Percentiles rank a stretch among this genome's conserved stretches.
These are phyloP conservation scores for Zygoascus biomembranicola DNA, from an alignment of 805 yeast species.

Conservation along the genomic window DNA sequence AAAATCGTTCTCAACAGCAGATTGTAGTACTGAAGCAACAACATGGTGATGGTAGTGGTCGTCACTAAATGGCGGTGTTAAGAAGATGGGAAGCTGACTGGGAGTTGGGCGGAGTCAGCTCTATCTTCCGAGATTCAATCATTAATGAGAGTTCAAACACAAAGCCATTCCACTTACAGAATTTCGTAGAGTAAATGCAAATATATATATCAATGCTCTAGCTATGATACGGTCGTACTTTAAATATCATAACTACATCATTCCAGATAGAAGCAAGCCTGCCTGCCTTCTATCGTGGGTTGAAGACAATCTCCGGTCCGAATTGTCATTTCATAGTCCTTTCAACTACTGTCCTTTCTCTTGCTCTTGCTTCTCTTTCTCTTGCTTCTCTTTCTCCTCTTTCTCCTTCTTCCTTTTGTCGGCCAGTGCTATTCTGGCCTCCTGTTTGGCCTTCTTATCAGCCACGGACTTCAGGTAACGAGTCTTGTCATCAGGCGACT, in stretches of 20 bases:
- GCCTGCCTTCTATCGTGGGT: too few relatives aligned
- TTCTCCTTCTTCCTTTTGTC: not conserved
- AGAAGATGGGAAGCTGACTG: not conserved
- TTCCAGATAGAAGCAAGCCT: too few relatives aligned
- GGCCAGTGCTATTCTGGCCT: not conserved
- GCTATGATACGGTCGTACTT: too few relatives aligned
- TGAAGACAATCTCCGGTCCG: too few relatives aligned
- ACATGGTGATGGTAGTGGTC: constrained; percentile 49
- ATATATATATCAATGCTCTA: too few relatives aligned
- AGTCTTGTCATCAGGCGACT: not conserved
- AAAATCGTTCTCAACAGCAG: constrained; percentile 74
- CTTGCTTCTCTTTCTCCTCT: not conserved
- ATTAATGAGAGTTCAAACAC: too few relatives aligned
- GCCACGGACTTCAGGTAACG: not conserved
- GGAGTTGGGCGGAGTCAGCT: not conserved
- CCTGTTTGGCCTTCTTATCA: not conserved
- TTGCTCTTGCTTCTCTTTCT: not conserved
- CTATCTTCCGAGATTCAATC: too few relatives aligned
- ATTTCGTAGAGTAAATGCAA: too few relatives aligned
- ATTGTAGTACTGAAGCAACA: constrained; percentile 79
- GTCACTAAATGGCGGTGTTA: not conserved
- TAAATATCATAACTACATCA: too few relatives aligned
- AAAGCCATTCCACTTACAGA: too few relatives aligned
- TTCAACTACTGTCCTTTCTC: not conserved
- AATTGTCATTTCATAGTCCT: too few relatives aligned